phyloP scores from a whole-genome alignment of 2,329 filamentous ascomycete genomes.

The Xenoacremonium recifei region DNA sequence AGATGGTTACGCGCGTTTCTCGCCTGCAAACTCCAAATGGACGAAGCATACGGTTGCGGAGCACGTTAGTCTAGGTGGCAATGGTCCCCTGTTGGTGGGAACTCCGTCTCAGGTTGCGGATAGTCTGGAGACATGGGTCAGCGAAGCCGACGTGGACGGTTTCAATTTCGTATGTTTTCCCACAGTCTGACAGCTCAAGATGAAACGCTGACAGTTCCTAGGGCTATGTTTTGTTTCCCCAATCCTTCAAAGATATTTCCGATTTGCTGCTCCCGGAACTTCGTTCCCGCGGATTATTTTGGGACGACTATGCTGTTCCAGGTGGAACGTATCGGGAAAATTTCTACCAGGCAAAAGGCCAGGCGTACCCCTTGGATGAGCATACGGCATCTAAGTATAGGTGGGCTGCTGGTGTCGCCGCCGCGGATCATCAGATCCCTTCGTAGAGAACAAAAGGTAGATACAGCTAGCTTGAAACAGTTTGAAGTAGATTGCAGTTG shows the following conservation, averaged over 20 bases:
- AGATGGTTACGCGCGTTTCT: conserved; percentile 54
- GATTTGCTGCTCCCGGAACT: conserved; percentile 66
- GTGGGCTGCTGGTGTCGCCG: conserved; percentile 29
- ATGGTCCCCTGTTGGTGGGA: conserved; percentile 64
- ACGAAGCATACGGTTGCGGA: conserved; percentile 69
- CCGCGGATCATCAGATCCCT: conserved; percentile 19
- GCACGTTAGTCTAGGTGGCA: conserved; percentile 65
- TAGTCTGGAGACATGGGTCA: conserved; percentile 64
- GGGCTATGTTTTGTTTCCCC: conserved; percentile 66
- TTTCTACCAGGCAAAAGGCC: conserved; percentile 50
- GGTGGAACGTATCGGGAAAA: conserved; percentile 62
- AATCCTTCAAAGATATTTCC: conserved; percentile 66
- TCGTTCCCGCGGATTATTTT: conserved; percentile 56
- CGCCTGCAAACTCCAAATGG: conserved; percentile 64
- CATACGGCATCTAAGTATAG: conserved; percentile 52
- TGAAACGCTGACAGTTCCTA: conserved; percentile 13
- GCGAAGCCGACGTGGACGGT: conserved; percentile 69
- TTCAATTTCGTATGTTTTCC: conserved; percentile 64
- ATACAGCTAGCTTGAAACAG: no score
- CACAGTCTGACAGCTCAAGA: background rate
- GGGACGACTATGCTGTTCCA: conserved; percentile 51
- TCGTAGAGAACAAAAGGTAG: conserved; percentile 9
- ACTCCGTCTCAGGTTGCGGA: conserved; percentile 65
- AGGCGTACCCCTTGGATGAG: conserved; percentile 47
- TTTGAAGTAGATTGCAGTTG: no score